These are phyloP conservation scores for Warburgia ugandensis DNA, from an alignment of 164 flowering plant genomes.

Conservation along the genomic window DNA sequence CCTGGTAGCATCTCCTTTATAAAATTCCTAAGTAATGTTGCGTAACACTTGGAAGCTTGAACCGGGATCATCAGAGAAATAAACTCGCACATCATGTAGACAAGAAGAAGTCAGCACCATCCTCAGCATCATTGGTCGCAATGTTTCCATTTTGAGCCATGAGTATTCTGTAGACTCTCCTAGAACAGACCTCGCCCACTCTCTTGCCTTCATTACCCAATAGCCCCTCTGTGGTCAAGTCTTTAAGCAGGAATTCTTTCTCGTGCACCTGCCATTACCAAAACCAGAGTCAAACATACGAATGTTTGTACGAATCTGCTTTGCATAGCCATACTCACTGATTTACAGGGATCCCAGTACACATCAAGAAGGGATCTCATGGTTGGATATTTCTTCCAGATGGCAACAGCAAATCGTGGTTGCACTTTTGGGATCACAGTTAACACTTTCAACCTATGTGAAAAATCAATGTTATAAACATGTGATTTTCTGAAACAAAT, in stretches of 20 bases:
- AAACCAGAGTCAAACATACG: neutral
- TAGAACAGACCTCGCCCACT: constrained; percentile 88
- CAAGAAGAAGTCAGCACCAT: constrained; percentile 92
- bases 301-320: neutral
- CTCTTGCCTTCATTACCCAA: constrained; percentile 58
- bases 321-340: constrained; percentile 42
- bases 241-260: constrained; percentile 82
- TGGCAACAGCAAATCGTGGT: constrained; percentile 87
- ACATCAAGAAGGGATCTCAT: constrained; percentile 81
- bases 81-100: too few species aligned
- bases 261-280: constrained; percentile 59
- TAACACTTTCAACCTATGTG: constrained; percentile 77
- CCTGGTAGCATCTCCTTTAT: too few species aligned
- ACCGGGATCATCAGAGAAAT: too few species aligned
- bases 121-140: constrained; percentile 80
- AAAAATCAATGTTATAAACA: constrained; percentile 1
- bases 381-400: constrained; percentile 92
- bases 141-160: constrained; percentile 81
- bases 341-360: constrained; percentile 84
- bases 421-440: constrained; percentile 92
- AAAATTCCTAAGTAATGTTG: too few species aligned
- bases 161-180: constrained; percentile 86
- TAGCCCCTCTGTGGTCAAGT: constrained; percentile 56
- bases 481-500: neutral
- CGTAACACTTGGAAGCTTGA: too few species aligned